Base-by-base conservation (phyloP, 768 basidiomycete genomes). In the Suillus plorans region DNA sequence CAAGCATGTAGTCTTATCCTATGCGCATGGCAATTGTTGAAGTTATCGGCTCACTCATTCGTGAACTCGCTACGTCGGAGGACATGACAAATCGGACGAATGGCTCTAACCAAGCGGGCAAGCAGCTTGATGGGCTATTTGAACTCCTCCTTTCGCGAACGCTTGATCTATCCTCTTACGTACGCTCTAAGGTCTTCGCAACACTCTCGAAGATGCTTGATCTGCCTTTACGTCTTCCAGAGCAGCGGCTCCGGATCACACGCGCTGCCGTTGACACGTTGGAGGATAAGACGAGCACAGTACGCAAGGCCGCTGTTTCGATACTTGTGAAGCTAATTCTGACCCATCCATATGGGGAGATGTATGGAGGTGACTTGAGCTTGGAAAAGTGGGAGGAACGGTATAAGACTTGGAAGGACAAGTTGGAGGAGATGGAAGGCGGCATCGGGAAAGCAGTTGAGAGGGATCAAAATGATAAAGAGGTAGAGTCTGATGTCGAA, bases 1-100 rank as follows among this genome's bases (percentile, higher is more conserved):
- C 13, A 52, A 63, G 13, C 12, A 56, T 41, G 16, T 69, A 97
- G 95, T 89, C 95, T 0, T 97, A 99, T 73, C 93, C 95, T 0
- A 95, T 99, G 89, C 94, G 97, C 49, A 91, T 95, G 80, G 94
- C 95, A 1, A 83, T 99, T 63, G 86, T 99, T 60, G 97, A 99
- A 73, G 85, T 96, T 64, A 86, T 99, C 47, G 94, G 94, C 6
- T 80, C 82, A 64, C 86, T 99, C 66, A 94, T 99, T 72, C 81
- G 83, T 52, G 93, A 98, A 68, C 85, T 98, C 14, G 87, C 91
- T 0, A 72, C 77, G 22, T 82, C 86, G 3, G 75, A 78, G 22
- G 84, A 84, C 49, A 79, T 79, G 25, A 72, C 85, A 70, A 78
- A 81, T 61, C 80, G 82, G 58, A 81, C 84, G 49, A 55, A 36